Percentiles rank a stretch among this genome's conserved stretches.
Conservation (phyloP, 2,329 filamentous ascomycete species). For the Stagonosporopsis vannaccii region DNA sequence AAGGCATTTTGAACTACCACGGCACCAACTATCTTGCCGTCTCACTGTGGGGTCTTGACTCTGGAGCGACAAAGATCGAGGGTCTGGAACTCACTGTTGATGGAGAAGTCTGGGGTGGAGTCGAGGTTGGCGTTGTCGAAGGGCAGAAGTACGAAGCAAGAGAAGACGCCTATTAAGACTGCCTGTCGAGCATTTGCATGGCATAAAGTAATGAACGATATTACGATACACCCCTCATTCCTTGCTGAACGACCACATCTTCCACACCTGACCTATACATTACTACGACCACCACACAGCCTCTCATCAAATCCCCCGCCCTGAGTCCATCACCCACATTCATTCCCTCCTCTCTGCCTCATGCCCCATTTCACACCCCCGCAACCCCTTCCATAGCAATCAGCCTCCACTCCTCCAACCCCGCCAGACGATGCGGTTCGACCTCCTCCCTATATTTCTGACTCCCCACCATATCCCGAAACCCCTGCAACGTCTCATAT, state of each 20-base stretch:
- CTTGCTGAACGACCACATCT: not conserved
- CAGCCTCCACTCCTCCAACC: constrained; percentile 21
- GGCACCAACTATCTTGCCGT: constrained; percentile 75
- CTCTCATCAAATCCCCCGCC: not conserved
- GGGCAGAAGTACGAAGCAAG: constrained; percentile 58
- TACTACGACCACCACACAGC: no score
- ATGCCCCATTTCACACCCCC: not conserved
- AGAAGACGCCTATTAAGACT: constrained; percentile 59
- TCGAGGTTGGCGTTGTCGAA: constrained; percentile 56
- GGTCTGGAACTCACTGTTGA: constrained; percentile 60
- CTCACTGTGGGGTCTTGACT: constrained; percentile 71
- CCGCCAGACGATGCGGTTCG: constrained; percentile 20
- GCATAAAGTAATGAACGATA: constrained; percentile 1
- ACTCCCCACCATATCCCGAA: constrained; percentile 22
- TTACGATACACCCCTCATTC: not conserved
- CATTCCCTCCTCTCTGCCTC: not conserved
- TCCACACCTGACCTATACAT: not conserved
- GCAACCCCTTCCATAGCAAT: constrained; percentile 13
- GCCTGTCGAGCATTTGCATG: not conserved
- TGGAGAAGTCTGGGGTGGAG: constrained; percentile 60
- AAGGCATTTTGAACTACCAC: constrained; percentile 74
- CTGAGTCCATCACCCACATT: not conserved
- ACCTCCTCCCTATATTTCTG: constrained; percentile 18
- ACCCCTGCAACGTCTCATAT: constrained; percentile 17
- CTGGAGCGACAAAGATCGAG: constrained; percentile 63